Conservation (phyloP, 257 asterid species). For the Fraxinus quadrangulata region DNA sequence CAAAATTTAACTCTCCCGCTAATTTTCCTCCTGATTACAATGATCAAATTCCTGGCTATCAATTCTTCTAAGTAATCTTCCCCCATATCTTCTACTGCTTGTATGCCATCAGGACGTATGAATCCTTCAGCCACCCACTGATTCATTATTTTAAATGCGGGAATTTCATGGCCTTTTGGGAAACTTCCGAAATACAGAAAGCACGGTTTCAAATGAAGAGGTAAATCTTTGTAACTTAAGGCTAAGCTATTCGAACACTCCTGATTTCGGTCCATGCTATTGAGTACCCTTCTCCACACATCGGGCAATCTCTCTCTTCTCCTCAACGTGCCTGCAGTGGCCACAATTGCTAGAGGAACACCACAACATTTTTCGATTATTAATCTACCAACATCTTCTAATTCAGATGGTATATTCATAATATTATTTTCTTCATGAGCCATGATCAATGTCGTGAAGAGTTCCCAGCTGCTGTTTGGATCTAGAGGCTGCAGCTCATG, state of each 20-base stretch:
- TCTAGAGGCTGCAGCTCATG: neutral
- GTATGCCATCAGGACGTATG: neutral
- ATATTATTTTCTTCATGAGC: neutral
- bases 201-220: constrained; percentile 6
- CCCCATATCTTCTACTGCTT: neutral
- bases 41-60: constrained; percentile 16
- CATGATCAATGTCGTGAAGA: neutral
- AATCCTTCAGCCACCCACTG: constrained; percentile 16
- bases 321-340: constrained; percentile 2
- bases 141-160: neutral
- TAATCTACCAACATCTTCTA: neutral
- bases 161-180: constrained; percentile 4
- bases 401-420: neutral
- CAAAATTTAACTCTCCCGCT: constrained; percentile 18
- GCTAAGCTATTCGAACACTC: constrained; percentile 4
- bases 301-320: neutral
- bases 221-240: constrained; percentile 12
- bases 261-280: neutral
- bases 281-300: neutral
- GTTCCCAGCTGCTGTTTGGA: neutral
- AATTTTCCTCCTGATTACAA: neutral
- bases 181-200: constrained; percentile 10
- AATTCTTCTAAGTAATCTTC: constrained; percentile 4
- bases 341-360: constrained; percentile 8
- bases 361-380: constrained; percentile 15